Evolutionary conservation across 2,329 filamentous ascomycete genomes (phyloP).

Genomic region (Fusarium torulosum): DNA sequence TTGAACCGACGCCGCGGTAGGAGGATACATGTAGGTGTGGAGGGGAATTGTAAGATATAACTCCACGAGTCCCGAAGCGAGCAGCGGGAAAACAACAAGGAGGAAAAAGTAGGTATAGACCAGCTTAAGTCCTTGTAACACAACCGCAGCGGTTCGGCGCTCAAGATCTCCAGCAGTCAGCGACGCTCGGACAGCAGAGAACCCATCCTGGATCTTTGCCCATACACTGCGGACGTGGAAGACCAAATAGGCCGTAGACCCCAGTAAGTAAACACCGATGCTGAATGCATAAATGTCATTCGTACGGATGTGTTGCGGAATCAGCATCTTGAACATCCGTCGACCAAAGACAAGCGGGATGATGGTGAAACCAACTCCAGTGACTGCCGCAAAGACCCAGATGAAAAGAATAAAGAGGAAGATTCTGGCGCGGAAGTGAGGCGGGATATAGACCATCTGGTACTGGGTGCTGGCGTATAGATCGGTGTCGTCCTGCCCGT

Average conservation of each 20-base stretch:
- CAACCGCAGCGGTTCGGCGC: slow-evolving; percentile 47
- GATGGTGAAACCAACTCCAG: slow-evolving; percentile 87
- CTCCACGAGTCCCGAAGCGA: slow-evolving; percentile 85
- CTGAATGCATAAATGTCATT: slow-evolving; percentile 99
- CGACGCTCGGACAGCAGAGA: slow-evolving; percentile 39
- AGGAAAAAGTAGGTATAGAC: slow-evolving; percentile 82
- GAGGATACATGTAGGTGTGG: slow-evolving; percentile 77
- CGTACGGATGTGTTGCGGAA: slow-evolving; percentile 78
- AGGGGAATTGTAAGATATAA: slow-evolving; percentile 90
- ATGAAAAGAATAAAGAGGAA: slow-evolving; percentile 89
- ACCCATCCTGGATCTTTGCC: slow-evolving; percentile 51
- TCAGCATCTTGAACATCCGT: slow-evolving; percentile 77
- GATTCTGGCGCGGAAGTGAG: slow-evolving; percentile 83
- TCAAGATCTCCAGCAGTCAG: slow-evolving; percentile 40
- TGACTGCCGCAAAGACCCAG: slow-evolving; percentile 92
- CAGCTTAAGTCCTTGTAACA: slow-evolving; percentile 60
- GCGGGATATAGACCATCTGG: slow-evolving; percentile 83
- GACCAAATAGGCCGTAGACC: slow-evolving; percentile 72
- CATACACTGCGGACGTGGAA: slow-evolving; percentile 63
- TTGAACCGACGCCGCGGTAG: slow-evolving; percentile 49
- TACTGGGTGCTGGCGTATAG: slow-evolving; percentile 72
- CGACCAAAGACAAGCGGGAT: slow-evolving; percentile 89
- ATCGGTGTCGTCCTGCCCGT: slow-evolving; percentile 66
- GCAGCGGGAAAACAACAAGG: slow-evolving; percentile 81
- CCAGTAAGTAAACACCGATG: slow-evolving; percentile 85